Evolutionary conservation across 1,284 basidiomycete species (phyloP), one percentile per base, ranked within the genome.

Genomic region (Crepidotus sp.): DNA sequence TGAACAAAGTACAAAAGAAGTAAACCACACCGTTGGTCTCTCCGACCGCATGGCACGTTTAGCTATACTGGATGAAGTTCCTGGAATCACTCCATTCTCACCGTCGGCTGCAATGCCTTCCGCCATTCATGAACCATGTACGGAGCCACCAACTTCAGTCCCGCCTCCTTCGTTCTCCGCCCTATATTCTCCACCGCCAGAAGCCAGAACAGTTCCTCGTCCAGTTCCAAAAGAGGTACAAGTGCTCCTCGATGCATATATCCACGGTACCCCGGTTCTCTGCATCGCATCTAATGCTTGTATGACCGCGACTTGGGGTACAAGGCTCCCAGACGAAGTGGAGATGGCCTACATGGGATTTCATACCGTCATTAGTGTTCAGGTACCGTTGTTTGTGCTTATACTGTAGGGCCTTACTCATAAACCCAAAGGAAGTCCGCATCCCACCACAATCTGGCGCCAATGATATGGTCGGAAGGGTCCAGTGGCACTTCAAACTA

Each of bases 401-500:
- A 1, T 10, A 6, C 7, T n/a, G 24, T 0, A 15, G 30, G 6
- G 5, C 1, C 14, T 11, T 3, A 17, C 36, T 24, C 14, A 42
- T 15, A 1, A 3, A 17, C 29, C 24, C 27, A 29, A 27, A 62
- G 59, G 62, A 61, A 55, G 41, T 41, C 4, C 54, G 53, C 17
- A 31, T 45, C 11, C 21, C 37, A 33, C 19, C 26, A 27, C 11
- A 19, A 5, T 15, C 31, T 30, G 24, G 19, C 31, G 36, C 31
- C 31, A 49, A 18, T 7, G 50, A 46, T 8, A 7, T 52, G 2
- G 32, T 48, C 6, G 65, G 65, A 14, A 50, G 54, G 21, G 60
- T 65, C 0, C 45, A 59, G 35, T 70, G 69, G 69, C 43, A 51
- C 32, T 65, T 71, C 42, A 56, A 48, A 25, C 55, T 66, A 10